A percentile compares a stretch with the other conserved stretches of the same genome.
These are phyloP conservation scores for Gigaspora rosea DNA, from an alignment of 192 early-diverging fungal species.

Conservation along the genomic window DNA sequence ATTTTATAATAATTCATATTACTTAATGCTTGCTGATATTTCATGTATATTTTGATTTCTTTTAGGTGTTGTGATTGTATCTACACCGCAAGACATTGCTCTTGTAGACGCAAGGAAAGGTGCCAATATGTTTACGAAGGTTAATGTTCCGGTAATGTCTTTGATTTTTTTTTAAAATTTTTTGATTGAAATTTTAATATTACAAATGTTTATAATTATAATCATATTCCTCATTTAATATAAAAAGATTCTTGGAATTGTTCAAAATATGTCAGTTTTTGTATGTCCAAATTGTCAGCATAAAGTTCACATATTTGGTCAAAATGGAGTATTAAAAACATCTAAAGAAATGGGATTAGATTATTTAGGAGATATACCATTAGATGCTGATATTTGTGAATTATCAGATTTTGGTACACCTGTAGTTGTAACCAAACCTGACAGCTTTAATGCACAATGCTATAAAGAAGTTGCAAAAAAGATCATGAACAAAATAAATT, in stretches of 20 bases:
- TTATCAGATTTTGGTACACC: conserved; percentile 75
- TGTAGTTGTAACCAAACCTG: conserved; percentile 58
- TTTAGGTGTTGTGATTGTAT: conserved; percentile 78
- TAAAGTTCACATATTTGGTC: conserved; percentile 79
- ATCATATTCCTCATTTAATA: background rate
- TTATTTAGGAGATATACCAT: conserved; percentile 76
- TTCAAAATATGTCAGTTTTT: conserved; percentile 88
- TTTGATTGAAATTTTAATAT: background rate
- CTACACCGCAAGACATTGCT: conserved; percentile 91
- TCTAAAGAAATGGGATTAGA: conserved; percentile 67
- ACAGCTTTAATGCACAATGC: conserved; percentile 49
- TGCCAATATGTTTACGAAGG: conserved; percentile 80
- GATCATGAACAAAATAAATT: conserved; percentile 41
- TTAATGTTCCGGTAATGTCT: conserved; percentile 70
- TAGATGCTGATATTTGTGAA: conserved; percentile 73
- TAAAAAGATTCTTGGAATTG: conserved; percentile 76
- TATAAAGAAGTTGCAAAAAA: conserved; percentile 55
- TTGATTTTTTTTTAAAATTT: background rate
- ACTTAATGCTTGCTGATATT: background rate
- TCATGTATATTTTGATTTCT: background rate
- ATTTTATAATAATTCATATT: background rate
- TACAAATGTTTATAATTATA: background rate
- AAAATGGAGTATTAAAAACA: conserved; percentile 54
- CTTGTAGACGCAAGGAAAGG: conserved; percentile 79
- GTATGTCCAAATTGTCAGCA: conserved; percentile 80